Percentiles rank a stretch among this genome's conserved stretches.
These are phyloP conservation scores for Malus hybrid DNA, from an alignment of 331 rosid genomes.

Conservation along the genomic window DNA sequence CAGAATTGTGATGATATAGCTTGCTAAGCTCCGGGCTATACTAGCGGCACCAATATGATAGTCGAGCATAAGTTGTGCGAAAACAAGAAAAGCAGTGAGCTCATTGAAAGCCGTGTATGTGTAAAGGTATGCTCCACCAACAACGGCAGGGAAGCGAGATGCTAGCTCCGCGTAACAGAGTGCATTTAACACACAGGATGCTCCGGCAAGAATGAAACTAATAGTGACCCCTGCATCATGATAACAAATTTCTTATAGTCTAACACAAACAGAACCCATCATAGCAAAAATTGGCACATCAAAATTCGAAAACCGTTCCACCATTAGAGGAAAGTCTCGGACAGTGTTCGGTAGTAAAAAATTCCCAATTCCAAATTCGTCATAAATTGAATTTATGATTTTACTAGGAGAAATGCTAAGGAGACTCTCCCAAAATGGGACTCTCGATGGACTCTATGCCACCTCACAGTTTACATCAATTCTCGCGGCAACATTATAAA, in stretches of 20 bases:
- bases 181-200: constrained; percentile 83
- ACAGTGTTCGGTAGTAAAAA: neutral
- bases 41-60: neutral
- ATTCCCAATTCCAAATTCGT: neutral
- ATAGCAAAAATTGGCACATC: neutral
- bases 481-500: too few relatives aligned
- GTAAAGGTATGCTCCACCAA: constrained; percentile 91
- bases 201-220: constrained; percentile 79
- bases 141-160: constrained; percentile 87
- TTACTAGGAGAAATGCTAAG: too few relatives aligned
- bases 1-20: constrained; percentile 58
- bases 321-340: neutral
- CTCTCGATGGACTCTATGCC: neutral
- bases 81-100: constrained; percentile 93
- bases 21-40: constrained; percentile 90
- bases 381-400: too few relatives aligned
- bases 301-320: neutral
- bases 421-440: neutral
- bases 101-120: constrained; percentile 89
- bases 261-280: neutral
- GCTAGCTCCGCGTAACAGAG: constrained; percentile 94
- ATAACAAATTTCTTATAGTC: constrained; percentile 17
- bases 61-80: constrained; percentile 60
- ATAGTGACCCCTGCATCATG: constrained; percentile 76
- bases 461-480: too few relatives aligned